These are phyloP conservation scores for Xerocomellus intermedius DNA, from an alignment of 768 basidiomycete genomes.

Conservation along the genomic window DNA sequence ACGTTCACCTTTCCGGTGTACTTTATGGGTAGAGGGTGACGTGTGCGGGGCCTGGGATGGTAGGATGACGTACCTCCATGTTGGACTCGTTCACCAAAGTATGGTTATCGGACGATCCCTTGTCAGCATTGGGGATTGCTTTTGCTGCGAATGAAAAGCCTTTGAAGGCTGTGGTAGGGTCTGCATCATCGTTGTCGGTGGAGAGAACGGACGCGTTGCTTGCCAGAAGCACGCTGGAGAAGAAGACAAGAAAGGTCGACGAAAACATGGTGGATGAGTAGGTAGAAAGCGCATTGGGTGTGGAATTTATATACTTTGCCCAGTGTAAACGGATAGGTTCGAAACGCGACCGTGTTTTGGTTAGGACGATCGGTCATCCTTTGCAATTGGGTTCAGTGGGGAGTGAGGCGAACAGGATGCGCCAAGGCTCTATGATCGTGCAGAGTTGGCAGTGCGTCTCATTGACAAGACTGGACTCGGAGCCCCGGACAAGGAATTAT, in stretches of 20 bases:
- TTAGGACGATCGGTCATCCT: not conserved
- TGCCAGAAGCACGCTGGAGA: conserved; percentile 32
- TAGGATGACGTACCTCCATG: conserved; percentile 24
- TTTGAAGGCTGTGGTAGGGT: conserved; percentile 1
- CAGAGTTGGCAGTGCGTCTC: not conserved
- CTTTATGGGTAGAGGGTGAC: conserved; percentile 11
- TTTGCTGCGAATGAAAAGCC: conserved; percentile 23
- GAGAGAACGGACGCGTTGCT: conserved; percentile 26
- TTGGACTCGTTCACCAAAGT: conserved; percentile 25
- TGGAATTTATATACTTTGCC: not conserved
- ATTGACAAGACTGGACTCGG: not conserved
- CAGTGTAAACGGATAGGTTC: conserved; percentile 1
- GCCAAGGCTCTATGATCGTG: not conserved
- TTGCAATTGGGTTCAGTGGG: not conserved
- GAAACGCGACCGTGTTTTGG: conserved; percentile 14
- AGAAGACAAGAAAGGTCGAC: conserved; percentile 4
- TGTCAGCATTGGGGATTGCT: conserved; percentile 14
- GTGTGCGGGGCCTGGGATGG: not conserved
- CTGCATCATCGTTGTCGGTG: not conserved
- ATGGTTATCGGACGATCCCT: conserved; percentile 23
- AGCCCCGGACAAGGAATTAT: too few relatives aligned
- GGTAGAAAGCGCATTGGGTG: not conserved
- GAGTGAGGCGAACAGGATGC: too few relatives aligned
- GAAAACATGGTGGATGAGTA: conserved; percentile 15
- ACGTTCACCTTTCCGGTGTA: conserved; percentile 31